Evolutionary conservation across 2,329 filamentous ascomycete species (phyloP).

Genomic region (Cladophialophora yegresii): DNA sequence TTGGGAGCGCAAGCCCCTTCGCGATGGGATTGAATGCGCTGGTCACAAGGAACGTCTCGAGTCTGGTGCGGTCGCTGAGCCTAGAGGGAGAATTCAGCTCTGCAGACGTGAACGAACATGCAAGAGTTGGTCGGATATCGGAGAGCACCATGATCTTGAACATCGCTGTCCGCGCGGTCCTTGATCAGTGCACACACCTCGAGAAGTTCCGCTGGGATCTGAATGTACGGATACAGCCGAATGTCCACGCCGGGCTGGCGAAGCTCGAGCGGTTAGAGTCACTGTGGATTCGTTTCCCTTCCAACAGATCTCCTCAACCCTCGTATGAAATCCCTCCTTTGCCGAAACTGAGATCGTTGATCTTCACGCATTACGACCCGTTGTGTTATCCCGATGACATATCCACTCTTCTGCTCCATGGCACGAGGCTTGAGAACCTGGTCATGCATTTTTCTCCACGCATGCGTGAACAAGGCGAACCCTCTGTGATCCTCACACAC

Average conservation of each 20-base stretch:
- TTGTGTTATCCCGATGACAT: conserved; percentile 66
- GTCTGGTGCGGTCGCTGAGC: conserved; percentile 56
- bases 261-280: conserved; percentile 53
- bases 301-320: conserved; percentile 59
- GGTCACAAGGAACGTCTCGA: conserved; percentile 57
- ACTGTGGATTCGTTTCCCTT: conserved; percentile 59
- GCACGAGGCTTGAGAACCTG: conserved; percentile 57
- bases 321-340: conserved; percentile 59
- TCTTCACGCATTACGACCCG: conserved; percentile 62
- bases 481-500: conserved; percentile 56
- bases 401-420: conserved; percentile 56
- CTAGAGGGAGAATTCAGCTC: conserved; percentile 57
- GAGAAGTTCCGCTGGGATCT: conserved; percentile 62
- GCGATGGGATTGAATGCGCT: conserved; percentile 64
- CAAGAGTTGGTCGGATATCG: conserved; percentile 60
- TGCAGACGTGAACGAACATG: conserved; percentile 61
- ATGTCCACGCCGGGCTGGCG: conserved; percentile 60
- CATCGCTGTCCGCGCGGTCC: conserved; percentile 59
- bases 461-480: conserved; percentile 61
- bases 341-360: conserved; percentile 56
- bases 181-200: conserved; percentile 61
- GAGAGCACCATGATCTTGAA: conserved; percentile 66
- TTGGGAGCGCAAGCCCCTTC: conserved; percentile 64
- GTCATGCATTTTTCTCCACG: conserved; percentile 63
- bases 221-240: conserved; percentile 61